Percentiles rank a stretch among this genome's conserved stretches.
Evolutionary conservation across 202 grass and related monocot species (phyloP).

Genomic region (Bolboschoenoplectus hybrid): DNA sequence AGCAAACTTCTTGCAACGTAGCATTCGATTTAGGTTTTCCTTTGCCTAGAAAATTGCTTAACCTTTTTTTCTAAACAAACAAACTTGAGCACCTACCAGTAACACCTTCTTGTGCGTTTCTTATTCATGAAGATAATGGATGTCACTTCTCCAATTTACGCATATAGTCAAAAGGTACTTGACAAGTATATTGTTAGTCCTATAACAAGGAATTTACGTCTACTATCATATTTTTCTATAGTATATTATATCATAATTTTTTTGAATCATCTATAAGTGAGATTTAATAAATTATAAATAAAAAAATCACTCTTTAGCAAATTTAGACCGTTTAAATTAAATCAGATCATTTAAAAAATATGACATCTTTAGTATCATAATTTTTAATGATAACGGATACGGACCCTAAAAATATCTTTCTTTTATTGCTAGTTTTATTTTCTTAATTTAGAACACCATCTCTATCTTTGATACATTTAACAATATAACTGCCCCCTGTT

Average conservation of each 20-base stretch:
- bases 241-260: too few relatives aligned
- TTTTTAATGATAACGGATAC: too few relatives aligned
- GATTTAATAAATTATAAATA: too few relatives aligned
- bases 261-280: too few relatives aligned
- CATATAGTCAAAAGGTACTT: conserved; percentile 29
- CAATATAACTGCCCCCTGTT: not conserved
- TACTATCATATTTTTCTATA: too few relatives aligned
- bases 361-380: too few relatives aligned
- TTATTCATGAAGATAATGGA: conserved; percentile 27
- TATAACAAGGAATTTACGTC: not conserved
- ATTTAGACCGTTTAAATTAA: too few relatives aligned
- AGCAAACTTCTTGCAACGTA: conserved; percentile 17
- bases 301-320: too few relatives aligned
- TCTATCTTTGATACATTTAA: not conserved
- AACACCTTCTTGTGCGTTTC: conserved; percentile 28
- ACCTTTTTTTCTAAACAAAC: conserved; percentile 22
- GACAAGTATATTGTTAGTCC: not conserved
- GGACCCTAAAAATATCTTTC: not conserved
- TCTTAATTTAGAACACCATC: not conserved
- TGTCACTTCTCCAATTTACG: not conserved
- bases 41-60: conserved; percentile 9
- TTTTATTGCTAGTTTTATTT: not conserved
- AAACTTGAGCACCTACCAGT: not conserved
- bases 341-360: too few relatives aligned
- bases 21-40: conserved; percentile 20